These are phyloP conservation scores for Candida boleticola DNA, from an alignment of 805 yeast genomes.

Conservation along the genomic window DNA sequence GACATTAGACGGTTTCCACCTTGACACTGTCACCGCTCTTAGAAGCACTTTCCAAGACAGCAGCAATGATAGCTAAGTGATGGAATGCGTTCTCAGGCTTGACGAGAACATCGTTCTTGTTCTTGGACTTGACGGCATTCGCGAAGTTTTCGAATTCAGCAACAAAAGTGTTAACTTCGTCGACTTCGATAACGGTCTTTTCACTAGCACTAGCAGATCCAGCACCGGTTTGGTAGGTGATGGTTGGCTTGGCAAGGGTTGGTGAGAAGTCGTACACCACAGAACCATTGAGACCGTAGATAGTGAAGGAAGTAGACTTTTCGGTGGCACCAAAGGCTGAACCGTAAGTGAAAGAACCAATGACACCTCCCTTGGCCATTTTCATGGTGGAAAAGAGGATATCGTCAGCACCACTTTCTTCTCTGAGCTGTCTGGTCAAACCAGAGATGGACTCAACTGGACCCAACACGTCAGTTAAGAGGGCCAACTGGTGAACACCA, in stretches of 20 bases:
- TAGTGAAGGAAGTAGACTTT: conserved; percentile 61
- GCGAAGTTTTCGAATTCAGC: conserved; percentile 51
- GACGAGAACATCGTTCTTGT: conserved; percentile 54
- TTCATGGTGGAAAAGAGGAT: conserved; percentile 68
- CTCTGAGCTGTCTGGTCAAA: conserved; percentile 71
- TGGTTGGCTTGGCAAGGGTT: conserved; percentile 33
- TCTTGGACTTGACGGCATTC: conserved; percentile 58
- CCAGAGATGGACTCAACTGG: conserved; percentile 69
- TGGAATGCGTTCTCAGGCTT: conserved; percentile 85
- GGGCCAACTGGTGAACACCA: conserved; percentile 93
- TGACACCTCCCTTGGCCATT: conserved; percentile 51
- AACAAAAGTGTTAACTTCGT: conserved; percentile 42
- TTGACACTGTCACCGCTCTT: conserved; percentile 50
- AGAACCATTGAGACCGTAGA: conserved; percentile 81
- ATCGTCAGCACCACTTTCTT: conserved; percentile 80
- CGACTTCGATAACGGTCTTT: conserved; percentile 36
- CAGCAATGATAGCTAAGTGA: conserved; percentile 88
- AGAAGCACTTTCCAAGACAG: conserved; percentile 70
- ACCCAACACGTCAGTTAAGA: conserved; percentile 81
- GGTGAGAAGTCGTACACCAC: conserved; percentile 65
- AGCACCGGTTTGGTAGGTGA: conserved; percentile 33
- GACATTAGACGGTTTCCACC: conserved; percentile 33
- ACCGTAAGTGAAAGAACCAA: conserved; percentile 87
- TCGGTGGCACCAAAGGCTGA: conserved; percentile 83
- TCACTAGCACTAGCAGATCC: conserved; percentile 51